A percentile compares a stretch with the other conserved stretches of the same genome.
These are phyloP conservation scores for Sarocladiaceae sp. DNA, from an alignment of 2,329 filamentous ascomycete genomes.

Conservation along the genomic window DNA sequence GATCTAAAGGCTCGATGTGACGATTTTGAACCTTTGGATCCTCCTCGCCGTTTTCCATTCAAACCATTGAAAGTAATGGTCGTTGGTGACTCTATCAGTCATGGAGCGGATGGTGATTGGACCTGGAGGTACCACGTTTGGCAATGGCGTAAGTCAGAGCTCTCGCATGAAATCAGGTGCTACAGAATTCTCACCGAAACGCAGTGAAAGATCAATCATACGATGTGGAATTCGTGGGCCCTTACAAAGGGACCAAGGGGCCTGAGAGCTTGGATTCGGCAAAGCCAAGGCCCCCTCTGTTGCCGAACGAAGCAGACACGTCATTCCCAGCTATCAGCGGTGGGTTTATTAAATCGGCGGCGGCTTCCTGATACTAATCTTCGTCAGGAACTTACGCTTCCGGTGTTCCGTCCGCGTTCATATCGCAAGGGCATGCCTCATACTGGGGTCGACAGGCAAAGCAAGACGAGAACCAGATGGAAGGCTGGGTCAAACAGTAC, in stretches of 20 bases:
- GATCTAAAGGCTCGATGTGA: neutral
- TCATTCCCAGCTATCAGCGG: neutral
- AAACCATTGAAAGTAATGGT: neutral
- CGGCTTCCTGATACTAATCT: neutral
- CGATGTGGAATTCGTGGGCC: neutral
- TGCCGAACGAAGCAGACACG: neutral
- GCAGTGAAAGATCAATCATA: neutral
- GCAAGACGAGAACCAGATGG: slow-evolving; percentile 22
- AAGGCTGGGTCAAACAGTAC: slow-evolving; percentile 19
- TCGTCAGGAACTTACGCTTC: neutral
- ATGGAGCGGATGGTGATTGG: neutral
- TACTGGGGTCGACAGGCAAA: slow-evolving; percentile 22
- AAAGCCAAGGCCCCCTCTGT: neutral
- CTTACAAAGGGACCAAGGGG: neutral
- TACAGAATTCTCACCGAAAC: neutral
- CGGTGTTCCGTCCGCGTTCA: neutral
- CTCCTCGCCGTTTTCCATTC: neutral
- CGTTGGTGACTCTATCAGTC: neutral
- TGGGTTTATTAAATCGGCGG: neutral
- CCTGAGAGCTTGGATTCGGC: neutral
- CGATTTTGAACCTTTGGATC: neutral
- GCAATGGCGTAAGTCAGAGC: neutral
- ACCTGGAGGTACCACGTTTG: neutral
- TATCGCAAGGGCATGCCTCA: neutral
- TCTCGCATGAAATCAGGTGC: neutral